Percentiles rank a stretch among this genome's conserved stretches.
Evolutionary conservation across 2,329 filamentous ascomycete genomes (phyloP).

Genomic region (Mycogone perniciosa): DNA sequence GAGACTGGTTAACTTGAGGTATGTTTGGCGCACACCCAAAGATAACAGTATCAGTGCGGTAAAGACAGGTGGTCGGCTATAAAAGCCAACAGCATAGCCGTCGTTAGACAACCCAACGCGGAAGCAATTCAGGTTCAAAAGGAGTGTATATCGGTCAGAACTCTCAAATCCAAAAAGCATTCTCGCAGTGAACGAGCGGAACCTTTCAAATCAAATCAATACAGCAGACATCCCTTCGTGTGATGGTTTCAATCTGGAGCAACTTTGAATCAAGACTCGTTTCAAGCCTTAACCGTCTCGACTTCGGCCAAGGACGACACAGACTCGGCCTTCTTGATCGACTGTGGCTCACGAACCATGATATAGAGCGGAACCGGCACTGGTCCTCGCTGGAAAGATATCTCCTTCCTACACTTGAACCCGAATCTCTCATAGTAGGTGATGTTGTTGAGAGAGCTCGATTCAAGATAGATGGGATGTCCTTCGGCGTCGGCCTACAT

Average conservation of each 20-base stretch:
- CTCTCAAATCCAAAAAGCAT: too few species aligned
- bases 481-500: slow-evolving; percentile 61
- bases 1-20: not conserved
- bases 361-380: slow-evolving; percentile 63
- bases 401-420: slow-evolving; percentile 58
- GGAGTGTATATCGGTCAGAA: too few species aligned
- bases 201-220: too few species aligned
- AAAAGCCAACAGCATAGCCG: too few species aligned
- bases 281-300: slow-evolving; percentile 10
- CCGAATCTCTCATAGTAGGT: slow-evolving; percentile 70
- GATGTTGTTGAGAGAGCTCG: slow-evolving; percentile 61
- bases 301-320: slow-evolving; percentile 11
- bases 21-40: not conserved
- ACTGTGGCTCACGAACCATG: slow-evolving; percentile 70
- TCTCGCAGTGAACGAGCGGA: too few species aligned
- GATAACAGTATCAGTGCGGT: too few species aligned
- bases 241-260: not conserved
- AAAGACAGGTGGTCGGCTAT: too few species aligned
- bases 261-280: not conserved
- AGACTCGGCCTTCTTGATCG: slow-evolving; percentile 22
- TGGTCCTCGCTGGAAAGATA: slow-evolving; percentile 53
- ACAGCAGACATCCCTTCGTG: too few species aligned
- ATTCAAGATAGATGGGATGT: slow-evolving; percentile 70
- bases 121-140: too few species aligned
- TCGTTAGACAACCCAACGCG: too few species aligned